These are phyloP conservation scores for Physaria fendleri DNA, from an alignment of 345 rosid species.

Conservation along the genomic window DNA sequence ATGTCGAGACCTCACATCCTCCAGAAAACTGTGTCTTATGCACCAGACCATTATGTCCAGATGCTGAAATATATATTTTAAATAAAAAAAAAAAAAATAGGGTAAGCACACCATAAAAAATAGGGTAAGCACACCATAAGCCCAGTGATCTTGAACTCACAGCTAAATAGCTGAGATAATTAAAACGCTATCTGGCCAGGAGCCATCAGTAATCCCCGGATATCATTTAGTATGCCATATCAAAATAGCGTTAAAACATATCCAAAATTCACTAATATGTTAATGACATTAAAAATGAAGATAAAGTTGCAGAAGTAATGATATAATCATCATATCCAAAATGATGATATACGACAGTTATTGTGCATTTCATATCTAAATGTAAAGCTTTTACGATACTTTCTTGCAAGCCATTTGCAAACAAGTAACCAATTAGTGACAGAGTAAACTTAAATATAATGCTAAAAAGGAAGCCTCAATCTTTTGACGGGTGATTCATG, in stretches of 20 bases:
- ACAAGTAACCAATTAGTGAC: not conserved
- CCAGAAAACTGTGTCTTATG: conserved; percentile 57
- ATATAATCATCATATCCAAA: not conserved
- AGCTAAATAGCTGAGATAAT: not conserved
- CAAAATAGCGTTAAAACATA: not conserved
- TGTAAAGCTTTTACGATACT: not conserved
- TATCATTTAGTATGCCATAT: not conserved
- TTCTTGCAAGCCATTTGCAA: not conserved
- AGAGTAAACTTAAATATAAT: conserved; percentile 2
- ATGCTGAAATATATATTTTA: conserved; percentile 77
- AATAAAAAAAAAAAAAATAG: no score
- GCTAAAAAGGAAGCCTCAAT: not conserved
- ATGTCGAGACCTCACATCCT: no score
- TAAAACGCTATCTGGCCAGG: not conserved
- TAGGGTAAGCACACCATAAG: not conserved
- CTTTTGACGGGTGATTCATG: no score
- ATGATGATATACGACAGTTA: conserved; percentile 1
- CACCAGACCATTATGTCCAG: conserved; percentile 83
- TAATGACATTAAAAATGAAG: not conserved
- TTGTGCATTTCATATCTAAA: not conserved
- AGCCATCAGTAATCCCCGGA: not conserved
- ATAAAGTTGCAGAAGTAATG: not conserved
- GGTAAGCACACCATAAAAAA: no score
- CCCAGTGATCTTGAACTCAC: not conserved
- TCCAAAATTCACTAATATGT: conserved; percentile 1